A percentile compares a stretch with the other conserved stretches of the same genome.
phyloP scores from a whole-genome alignment of 306 rosid species.

The Ormosia emarginata region DNA sequence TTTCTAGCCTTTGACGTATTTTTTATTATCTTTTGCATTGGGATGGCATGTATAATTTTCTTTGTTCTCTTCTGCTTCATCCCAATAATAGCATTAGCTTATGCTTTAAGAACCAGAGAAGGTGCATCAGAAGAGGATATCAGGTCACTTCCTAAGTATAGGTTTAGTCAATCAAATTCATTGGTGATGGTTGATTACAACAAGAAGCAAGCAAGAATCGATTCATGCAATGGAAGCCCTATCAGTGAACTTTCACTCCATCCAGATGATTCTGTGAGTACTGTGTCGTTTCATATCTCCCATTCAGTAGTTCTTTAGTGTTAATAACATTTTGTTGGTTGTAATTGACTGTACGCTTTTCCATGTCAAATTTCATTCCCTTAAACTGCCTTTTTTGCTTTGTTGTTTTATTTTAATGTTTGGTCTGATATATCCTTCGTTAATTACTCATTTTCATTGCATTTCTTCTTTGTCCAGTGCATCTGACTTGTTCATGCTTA shows the following conservation, averaged over 20 bases:
- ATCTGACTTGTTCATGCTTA: background rate
- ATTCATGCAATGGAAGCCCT: conserved; percentile 37
- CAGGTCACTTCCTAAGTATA: conserved; percentile 66
- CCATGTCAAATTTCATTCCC: background rate
- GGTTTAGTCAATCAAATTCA: conserved; percentile 49
- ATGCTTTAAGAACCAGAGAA: conserved; percentile 66
- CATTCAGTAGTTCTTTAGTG: background rate
- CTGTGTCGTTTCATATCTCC: conserved; percentile 19
- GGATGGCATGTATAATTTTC: conserved; percentile 70
- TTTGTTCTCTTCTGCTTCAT: conserved; percentile 68
- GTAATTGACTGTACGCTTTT: background rate
- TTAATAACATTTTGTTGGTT: background rate
- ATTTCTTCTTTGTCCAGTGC: background rate
- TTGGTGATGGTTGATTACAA: conserved; percentile 32
- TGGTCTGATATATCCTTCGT: background rate
- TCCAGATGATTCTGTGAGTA: conserved; percentile 85
- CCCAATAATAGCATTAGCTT: conserved; percentile 69
- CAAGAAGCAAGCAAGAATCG: conserved; percentile 35
- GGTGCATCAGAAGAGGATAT: conserved; percentile 89
- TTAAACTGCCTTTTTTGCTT: background rate
- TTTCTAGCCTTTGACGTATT: conserved; percentile 82
- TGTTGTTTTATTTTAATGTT: background rate
- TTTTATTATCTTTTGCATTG: conserved; percentile 73
- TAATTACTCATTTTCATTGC: background rate
- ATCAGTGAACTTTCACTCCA: conserved; percentile 51